Conservation (phyloP, 176 grass and related monocot species). For the Cenchrus fungigraminus region DNA sequence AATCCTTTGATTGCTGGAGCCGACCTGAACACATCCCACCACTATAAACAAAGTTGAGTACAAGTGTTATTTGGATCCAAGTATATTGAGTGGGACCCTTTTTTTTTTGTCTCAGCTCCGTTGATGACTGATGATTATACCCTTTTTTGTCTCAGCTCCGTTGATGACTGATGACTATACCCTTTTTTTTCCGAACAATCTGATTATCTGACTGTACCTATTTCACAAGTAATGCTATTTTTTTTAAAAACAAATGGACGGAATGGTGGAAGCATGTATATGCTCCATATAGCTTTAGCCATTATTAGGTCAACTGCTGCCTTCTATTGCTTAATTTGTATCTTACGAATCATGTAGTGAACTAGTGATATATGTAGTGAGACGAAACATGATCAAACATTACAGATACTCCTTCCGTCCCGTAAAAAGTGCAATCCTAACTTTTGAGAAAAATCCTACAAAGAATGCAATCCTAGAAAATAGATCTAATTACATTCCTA, state of each 20-base stretch:
- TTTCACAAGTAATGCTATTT: neutral
- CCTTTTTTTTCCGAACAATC: too few species aligned
- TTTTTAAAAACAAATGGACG: neutral
- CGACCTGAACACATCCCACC: neutral
- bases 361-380: too few species aligned
- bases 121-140: neutral
- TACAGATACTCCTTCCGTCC: too few species aligned
- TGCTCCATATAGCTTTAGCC: neutral
- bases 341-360: neutral
- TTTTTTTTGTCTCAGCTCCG: neutral
- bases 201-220: neutral
- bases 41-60: constrained; percentile 8
- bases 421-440: too few species aligned
- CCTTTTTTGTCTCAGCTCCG: too few species aligned
- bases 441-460: too few species aligned
- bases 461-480: too few species aligned
- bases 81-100: neutral
- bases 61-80: neutral
- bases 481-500: too few species aligned
- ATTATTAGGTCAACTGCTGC: neutral
- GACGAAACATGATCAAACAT: too few species aligned
- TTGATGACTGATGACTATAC: too few species aligned
- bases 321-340: neutral
- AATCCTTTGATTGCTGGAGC: neutral
- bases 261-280: neutral